Conservation (phyloP, 73 alveolate species). For the Symbiodinium natans region DNA sequence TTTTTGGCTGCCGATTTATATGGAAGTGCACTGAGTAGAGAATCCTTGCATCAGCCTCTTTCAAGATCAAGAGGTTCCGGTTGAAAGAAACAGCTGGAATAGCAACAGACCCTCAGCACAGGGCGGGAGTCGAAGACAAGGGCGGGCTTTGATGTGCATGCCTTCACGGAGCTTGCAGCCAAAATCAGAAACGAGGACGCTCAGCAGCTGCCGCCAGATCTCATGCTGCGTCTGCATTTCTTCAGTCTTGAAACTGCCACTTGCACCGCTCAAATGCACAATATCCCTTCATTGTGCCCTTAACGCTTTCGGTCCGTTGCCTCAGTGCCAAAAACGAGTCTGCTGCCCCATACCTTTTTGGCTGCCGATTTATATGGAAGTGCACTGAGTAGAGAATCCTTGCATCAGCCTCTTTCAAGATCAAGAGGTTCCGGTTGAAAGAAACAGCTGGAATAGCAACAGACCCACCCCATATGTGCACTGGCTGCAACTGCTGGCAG, state of each 20-base stretch:
- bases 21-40: neutral
- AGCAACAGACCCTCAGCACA: neutral
- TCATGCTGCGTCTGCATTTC: neutral
- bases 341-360: too few species aligned
- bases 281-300: neutral
- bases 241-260: neutral
- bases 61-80: neutral
- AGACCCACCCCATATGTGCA: neutral
- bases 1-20: neutral
- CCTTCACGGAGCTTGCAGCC: conserved; percentile 1
- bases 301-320: neutral
- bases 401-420: neutral
- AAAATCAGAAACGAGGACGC: neutral
- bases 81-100: neutral
- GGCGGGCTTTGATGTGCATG: neutral
- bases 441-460: neutral
- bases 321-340: neutral
- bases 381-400: too few species aligned
- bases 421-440: neutral
- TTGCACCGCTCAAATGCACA: neutral
- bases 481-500: neutral
- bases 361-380: too few species aligned
- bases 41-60: neutral
- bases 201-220: neutral
- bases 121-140: neutral